phyloP scores from a whole-genome alignment of 2,329 filamentous ascomycete genomes.

The Spiromastix sp. region DNA sequence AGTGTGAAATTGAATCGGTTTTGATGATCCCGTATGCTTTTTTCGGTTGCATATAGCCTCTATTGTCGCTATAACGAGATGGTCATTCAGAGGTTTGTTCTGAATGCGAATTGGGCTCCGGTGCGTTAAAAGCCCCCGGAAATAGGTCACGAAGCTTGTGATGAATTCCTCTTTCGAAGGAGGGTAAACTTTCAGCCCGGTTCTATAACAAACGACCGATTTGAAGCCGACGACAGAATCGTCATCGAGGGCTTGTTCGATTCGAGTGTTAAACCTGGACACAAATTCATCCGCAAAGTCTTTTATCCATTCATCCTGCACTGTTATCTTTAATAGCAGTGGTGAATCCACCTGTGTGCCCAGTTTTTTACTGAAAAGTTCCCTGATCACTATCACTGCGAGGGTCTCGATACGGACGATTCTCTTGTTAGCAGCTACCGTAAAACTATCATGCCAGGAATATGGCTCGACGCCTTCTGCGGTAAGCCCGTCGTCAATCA shows the following conservation, averaged over 20 bases:
- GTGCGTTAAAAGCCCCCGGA: conserved; percentile 15
- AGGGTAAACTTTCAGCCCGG: conserved; percentile 55
- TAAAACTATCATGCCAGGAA: conserved; percentile 56
- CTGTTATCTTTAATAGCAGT: too few relatives aligned
- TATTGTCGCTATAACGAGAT: conserved; percentile 56
- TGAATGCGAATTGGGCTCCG: conserved; percentile 38
- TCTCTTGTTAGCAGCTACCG: conserved; percentile 53
- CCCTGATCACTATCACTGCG: conserved; percentile 52
- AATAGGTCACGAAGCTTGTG: conserved; percentile 17
- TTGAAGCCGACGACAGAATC: conserved; percentile 69
- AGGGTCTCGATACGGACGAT: conserved; percentile 70
- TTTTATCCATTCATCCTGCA: neutral
- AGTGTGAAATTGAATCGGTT: conserved; percentile 76
- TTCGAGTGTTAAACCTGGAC: conserved; percentile 40
- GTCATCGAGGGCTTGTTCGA: conserved; percentile 51
- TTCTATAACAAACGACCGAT: conserved; percentile 71
- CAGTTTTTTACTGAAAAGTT: conserved; percentile 32
- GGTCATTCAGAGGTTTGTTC: conserved; percentile 56
- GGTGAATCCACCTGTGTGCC: too few relatives aligned
- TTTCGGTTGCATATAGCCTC: conserved; percentile 41
- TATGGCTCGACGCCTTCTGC: conserved; percentile 47
- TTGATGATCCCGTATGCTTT: conserved; percentile 38
- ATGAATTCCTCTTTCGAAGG: conserved; percentile 34
- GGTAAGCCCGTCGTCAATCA: conserved; percentile 69
- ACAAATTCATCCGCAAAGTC: conserved; percentile 26